Evolutionary conservation across 139 green algal species (phyloP).

Genomic region (Zygnema circumcarinatum): DNA sequence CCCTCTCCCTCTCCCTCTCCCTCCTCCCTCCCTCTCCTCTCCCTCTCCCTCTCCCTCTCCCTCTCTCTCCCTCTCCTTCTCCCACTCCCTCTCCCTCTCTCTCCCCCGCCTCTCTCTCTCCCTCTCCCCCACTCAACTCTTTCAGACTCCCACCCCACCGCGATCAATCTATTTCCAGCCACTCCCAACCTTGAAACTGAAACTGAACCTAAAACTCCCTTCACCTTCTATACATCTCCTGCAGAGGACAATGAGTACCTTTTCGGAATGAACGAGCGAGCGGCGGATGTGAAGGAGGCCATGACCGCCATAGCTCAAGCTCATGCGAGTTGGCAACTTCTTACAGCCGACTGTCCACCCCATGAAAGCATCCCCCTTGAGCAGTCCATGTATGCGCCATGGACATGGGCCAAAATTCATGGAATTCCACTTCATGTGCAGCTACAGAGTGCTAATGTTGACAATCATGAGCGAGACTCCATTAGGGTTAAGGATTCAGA

Average conservation of each 20-base stretch:
- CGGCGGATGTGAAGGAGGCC: not conserved
- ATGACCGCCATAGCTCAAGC: conserved; percentile 14
- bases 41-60: no score
- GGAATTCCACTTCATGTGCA: not conserved
- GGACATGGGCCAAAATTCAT: not conserved
- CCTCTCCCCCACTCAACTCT: no score
- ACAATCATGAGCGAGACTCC: not conserved
- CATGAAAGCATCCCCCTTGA: not conserved
- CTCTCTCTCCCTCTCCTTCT: no score
- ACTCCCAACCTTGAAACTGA: no score
- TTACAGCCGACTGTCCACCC: not conserved
- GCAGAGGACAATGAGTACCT: conserved; percentile 23
- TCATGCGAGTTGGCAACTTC: conserved; percentile 16
- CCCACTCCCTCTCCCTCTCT: no score
- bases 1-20: no score
- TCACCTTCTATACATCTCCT: no score
- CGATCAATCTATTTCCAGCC: no score
- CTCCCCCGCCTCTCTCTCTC: no score
- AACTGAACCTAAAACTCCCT: no score
- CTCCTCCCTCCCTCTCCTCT: no score
- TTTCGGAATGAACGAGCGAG: conserved; percentile 12
- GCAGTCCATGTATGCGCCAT: not conserved
- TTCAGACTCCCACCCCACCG: no score
- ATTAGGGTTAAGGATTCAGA: not conserved
- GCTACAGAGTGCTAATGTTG: not conserved